Base-by-base conservation (phyloP, 331 rosid genomes). In the Saraca asoca region DNA sequence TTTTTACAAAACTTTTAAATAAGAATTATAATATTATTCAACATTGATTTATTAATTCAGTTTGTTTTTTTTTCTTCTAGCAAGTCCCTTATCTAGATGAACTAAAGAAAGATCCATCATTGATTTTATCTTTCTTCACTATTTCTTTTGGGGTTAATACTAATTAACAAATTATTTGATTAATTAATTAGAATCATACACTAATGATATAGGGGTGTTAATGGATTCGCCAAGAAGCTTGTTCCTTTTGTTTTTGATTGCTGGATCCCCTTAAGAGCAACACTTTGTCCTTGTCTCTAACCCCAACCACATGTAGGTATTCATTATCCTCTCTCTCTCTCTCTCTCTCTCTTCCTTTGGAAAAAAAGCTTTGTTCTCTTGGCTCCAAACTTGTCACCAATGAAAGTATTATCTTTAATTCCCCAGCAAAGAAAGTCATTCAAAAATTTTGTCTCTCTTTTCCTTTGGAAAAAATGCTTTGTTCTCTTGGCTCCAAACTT, bases 271-370 rank as follows among this genome's bases (percentile, higher is more conserved):
- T 80, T 0, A 93, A 81, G 58, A 93, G 52, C 5, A 93, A 79
- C 53, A 90, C 95, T 60, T 93, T 93, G 86, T 93, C 97, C 66
- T 88, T 90, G 85, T 90, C 90, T 53, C 83, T 80, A n/a, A 93
- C 95, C 8, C 98, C 98, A 68, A 86, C 91, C 98, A 93, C 90
- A 86, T 93, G 98, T 9, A 93, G 72, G 51, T 81, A 82, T 39
- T 93, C 97, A 35, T 70, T 64, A 62, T 90, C 97, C n/a, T 90
- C n/a, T n/a, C n/a, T n/a, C n/a, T n/a, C n/a, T n/a, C n/a, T n/a
- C n/a, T n/a, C 97, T 29, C 90, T 93, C 79, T 93, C 96, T 75
- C 84, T 93, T 7, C 98, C 98, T 80, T 52, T 90, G 90, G 74
- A 93, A 62, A 93, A 71, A 53, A 93, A 42, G 79, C 97, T 93